phyloP scores from a whole-genome alignment of 306 rosid genomes.

The Parietaria judaica region DNA sequence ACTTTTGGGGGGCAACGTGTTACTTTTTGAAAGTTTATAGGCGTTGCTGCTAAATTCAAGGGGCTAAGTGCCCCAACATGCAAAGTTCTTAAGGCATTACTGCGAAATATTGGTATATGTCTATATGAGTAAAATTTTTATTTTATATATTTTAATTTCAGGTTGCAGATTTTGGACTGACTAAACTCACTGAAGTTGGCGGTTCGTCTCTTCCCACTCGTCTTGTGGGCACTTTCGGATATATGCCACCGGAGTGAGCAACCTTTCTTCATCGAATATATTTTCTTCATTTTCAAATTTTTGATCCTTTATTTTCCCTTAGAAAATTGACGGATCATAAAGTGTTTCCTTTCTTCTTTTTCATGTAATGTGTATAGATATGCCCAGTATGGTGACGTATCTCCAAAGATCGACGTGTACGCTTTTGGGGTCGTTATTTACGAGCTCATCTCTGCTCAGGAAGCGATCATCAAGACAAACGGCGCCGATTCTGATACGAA shows the following conservation, averaged over 20 bases:
- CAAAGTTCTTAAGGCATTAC: too few relatives aligned
- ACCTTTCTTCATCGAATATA: not conserved
- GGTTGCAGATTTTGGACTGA: conserved; percentile 97
- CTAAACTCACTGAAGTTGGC: conserved; percentile 88
- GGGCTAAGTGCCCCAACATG: too few relatives aligned
- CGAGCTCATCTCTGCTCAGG: conserved; percentile 88
- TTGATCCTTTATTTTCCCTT: too few relatives aligned
- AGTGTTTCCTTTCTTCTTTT: too few relatives aligned
- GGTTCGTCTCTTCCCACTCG: conserved; percentile 71
- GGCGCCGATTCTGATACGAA: conserved; percentile 44
- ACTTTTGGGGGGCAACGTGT: too few relatives aligned
- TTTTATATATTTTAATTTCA: conserved; percentile 17
- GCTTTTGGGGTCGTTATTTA: conserved; percentile 90
- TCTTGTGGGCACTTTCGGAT: conserved; percentile 89
- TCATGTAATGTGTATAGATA: conserved; percentile 36
- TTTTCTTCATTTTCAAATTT: not conserved
- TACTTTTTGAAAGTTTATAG: too few relatives aligned
- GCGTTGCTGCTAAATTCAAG: too few relatives aligned
- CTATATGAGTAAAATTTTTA: too few relatives aligned
- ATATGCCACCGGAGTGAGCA: conserved; percentile 91
- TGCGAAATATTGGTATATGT: too few relatives aligned
- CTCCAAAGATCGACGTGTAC: conserved; percentile 78
- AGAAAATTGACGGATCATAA: too few relatives aligned
- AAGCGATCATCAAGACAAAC: conserved; percentile 45
- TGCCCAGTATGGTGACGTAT: conserved; percentile 75